These are phyloP conservation scores for Bathelium albidoporum DNA, from an alignment of 495 filamentous ascomycete species.

Conservation along the genomic window DNA sequence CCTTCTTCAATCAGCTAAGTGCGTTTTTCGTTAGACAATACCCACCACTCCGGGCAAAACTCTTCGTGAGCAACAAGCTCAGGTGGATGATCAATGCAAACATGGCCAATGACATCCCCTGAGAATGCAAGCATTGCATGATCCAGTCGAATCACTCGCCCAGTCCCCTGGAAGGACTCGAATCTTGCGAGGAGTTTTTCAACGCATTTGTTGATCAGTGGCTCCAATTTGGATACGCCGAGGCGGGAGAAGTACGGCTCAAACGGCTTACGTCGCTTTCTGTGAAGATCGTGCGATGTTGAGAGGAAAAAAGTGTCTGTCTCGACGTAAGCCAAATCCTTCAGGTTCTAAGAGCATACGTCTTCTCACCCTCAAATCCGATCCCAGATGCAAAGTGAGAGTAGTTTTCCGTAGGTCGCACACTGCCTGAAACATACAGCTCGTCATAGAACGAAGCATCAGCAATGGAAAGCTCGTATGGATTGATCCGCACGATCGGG, in stretches of 20 bases:
- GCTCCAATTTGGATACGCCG: neutral
- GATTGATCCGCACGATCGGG: conserved; percentile 27
- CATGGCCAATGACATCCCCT: neutral
- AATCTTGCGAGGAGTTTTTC: neutral
- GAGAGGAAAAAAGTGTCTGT: neutral
- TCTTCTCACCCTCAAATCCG: neutral
- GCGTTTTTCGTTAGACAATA: no score
- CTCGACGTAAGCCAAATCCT: no score
- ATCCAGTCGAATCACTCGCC: neutral
- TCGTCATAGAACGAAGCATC: conserved; percentile 19
- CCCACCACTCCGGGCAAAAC: neutral
- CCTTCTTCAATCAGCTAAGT: no score
- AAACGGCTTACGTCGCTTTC: neutral
- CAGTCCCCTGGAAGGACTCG: neutral
- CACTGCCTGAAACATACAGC: conserved; percentile 12
- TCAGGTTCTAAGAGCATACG: no score
- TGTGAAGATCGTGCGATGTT: neutral
- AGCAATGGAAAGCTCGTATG: conserved; percentile 23
- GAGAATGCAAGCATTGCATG: neutral
- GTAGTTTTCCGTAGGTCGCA: neutral
- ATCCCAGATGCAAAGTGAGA: neutral
- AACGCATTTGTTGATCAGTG: neutral
- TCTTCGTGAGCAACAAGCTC: neutral
- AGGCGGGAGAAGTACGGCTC: neutral
- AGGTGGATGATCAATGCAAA: neutral